Conservation (phyloP, 2,329 filamentous ascomycete genomes). For the Pseudocercospora fuligena region DNA sequence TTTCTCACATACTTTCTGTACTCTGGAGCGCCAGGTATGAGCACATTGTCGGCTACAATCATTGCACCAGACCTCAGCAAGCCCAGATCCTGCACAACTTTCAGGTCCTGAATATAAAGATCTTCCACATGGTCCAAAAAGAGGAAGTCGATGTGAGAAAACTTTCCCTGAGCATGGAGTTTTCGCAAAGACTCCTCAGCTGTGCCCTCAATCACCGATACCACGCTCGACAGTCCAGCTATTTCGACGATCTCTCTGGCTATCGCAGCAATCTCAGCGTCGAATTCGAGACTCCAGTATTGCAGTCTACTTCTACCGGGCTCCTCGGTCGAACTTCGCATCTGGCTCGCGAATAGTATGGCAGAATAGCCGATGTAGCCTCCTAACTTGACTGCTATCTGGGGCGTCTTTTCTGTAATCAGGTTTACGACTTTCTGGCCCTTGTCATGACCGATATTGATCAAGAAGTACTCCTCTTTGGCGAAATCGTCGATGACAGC, state of each 20-base stretch:
- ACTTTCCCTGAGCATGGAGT: slow-evolving; percentile 36
- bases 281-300: slow-evolving; percentile 46
- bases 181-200: slow-evolving; percentile 39
- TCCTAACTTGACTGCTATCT: slow-evolving; percentile 44
- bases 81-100: slow-evolving; percentile 42
- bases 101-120: slow-evolving; percentile 45
- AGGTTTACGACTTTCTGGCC: slow-evolving; percentile 33
- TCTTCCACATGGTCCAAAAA: slow-evolving; percentile 47
- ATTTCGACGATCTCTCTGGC: slow-evolving; percentile 42
- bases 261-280: slow-evolving; percentile 39
- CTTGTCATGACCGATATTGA: slow-evolving; percentile 41
- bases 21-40: slow-evolving; percentile 50
- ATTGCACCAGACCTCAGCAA: slow-evolving; percentile 42
- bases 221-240: slow-evolving; percentile 41
- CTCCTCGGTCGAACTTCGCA: slow-evolving; percentile 13
- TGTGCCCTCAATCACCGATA: slow-evolving; percentile 43
- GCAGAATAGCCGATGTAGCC: slow-evolving; percentile 46
- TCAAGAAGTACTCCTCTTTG: slow-evolving; percentile 34
- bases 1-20: slow-evolving; percentile 49
- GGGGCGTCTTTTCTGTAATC: slow-evolving; percentile 32
- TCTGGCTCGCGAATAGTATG: slow-evolving; percentile 37
- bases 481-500: slow-evolving; percentile 42
- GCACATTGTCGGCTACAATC: slow-evolving; percentile 52
- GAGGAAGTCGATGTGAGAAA: slow-evolving; percentile 42
- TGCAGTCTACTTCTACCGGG: slow-evolving; percentile 24